Percentiles rank a stretch among this genome's conserved stretches.
Conservation (phyloP, 1,139 yeast species). For the Fermentozyma sake region DNA sequence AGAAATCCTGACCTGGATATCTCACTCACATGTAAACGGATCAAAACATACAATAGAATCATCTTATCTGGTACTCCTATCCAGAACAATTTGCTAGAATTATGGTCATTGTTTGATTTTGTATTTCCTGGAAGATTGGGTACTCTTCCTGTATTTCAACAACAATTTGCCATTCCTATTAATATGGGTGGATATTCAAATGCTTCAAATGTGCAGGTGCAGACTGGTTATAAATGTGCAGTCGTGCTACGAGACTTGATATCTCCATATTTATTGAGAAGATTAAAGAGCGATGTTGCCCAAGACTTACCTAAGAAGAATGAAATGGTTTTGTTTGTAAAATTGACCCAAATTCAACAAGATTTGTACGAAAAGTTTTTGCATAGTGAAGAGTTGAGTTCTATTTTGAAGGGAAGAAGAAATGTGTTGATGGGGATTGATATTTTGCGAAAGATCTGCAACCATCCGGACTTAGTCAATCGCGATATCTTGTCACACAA, state of each 20-base stretch:
- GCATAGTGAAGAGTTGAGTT: slow-evolving; percentile 67
- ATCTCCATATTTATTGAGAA: slow-evolving; percentile 79
- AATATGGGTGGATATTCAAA: slow-evolving; percentile 98
- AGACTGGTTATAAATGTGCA: slow-evolving; percentile 95
- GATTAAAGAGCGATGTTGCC: slow-evolving; percentile 95
- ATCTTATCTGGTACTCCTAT: slow-evolving; percentile 95
- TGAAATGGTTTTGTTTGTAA: slow-evolving; percentile 91
- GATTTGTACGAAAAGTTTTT: slow-evolving; percentile 70
- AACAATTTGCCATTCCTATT: slow-evolving; percentile 87
- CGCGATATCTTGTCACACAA: slow-evolving; percentile 42
- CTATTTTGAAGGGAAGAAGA: slow-evolving; percentile 71
- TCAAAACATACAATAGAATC: slow-evolving; percentile 75
- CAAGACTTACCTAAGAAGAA: slow-evolving; percentile 89
- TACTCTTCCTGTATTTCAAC: slow-evolving; percentile 90
- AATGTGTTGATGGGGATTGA: slow-evolving; percentile 90
- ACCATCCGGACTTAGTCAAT: slow-evolving; percentile 87
- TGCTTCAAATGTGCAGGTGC: slow-evolving; percentile 93
- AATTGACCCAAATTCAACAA: slow-evolving; percentile 72
- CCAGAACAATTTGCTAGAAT: slow-evolving; percentile 83
- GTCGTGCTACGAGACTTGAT: slow-evolving; percentile 83
- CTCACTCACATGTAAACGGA: slow-evolving; percentile 76
- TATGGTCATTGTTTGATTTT: slow-evolving; percentile 94
- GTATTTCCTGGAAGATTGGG: slow-evolving; percentile 93
- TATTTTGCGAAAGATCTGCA: slow-evolving; percentile 83
- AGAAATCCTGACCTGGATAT: slow-evolving; percentile 92